Evolutionary conservation across 2,329 filamentous ascomycete species (phyloP).

Genomic region (Sporothrix curviconia): DNA sequence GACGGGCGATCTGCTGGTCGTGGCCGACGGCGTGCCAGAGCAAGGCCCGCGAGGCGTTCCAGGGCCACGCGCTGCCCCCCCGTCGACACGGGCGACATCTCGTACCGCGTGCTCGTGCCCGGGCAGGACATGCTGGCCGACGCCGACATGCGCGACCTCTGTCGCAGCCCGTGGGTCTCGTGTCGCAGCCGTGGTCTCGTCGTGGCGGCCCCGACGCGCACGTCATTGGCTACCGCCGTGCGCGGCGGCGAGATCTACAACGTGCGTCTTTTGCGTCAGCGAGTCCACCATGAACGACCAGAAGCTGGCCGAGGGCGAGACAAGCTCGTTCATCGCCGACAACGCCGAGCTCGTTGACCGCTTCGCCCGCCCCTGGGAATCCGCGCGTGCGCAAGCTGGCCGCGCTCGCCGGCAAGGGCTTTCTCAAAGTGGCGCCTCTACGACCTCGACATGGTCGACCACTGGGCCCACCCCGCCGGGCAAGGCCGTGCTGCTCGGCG

Average conservation of each 20-base stretch:
- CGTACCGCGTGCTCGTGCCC: constrained; percentile 28
- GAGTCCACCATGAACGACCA: constrained; percentile 6
- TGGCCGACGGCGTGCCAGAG: constrained; percentile 26
- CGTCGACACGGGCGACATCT: constrained; percentile 28
- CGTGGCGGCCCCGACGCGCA: constrained; percentile 29
- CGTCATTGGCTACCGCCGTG: constrained; percentile 27
- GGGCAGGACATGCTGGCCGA: constrained; percentile 25
- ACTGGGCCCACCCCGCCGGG: constrained; percentile 35
- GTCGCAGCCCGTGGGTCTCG: no score
- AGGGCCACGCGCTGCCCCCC: constrained; percentile 23
- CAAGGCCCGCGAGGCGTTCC: constrained; percentile 21
- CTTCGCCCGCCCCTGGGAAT: constrained; percentile 32
- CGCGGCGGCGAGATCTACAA: constrained; percentile 28
- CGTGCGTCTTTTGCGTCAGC: constrained; percentile 26
- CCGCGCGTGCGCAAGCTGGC: constrained; percentile 29
- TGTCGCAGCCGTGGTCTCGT: constrained; percentile 26
- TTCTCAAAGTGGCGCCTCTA: constrained; percentile 41
- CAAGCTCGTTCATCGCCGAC: constrained; percentile 22
- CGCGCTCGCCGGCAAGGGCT: constrained; percentile 29
- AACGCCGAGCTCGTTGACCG: constrained; percentile 30
- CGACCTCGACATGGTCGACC: constrained; percentile 33
- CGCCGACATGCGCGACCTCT: constrained; percentile 22
- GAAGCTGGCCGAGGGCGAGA: constrained; percentile 20
- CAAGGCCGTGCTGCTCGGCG: constrained; percentile 36
- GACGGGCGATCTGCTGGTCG: constrained; percentile 21